Base-by-base conservation (phyloP, 177 flowering plant species). In the Telopea speciosissima region DNA sequence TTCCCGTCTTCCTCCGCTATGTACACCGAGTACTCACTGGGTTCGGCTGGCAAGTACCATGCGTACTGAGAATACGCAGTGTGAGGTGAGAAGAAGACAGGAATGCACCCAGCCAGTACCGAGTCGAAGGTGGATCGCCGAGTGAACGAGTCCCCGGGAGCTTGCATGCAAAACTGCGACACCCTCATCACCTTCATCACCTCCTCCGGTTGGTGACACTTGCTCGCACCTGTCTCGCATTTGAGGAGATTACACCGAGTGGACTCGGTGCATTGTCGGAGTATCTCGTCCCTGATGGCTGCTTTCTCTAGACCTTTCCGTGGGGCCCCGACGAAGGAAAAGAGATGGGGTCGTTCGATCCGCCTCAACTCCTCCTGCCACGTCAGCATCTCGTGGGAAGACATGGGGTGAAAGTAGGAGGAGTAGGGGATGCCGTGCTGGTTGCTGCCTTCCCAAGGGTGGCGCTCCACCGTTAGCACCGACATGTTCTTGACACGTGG, bases 71-170 rank as follows among this genome's bases (percentile, higher is more conserved):
- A 59, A 31, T 85, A 85, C 36, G 89, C 90, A 72, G 89, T 81
- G 79, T 84, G 87, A 2, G 76, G 82, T 31, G 86, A 83, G 73
- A 88, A 86, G 71, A 88, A 88, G 36, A 88, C 90, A 24, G 92
- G 92, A 2, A 88, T 79, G 73, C 92, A 88, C 0, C 92, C 92
- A 0, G 89, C 78, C 0, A 88, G 72, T 1, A 87, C 25, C 33
- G 90, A 70, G 70, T 88, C 90, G 74, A 88, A 88, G 22, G 85
- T 83, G 24, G 92, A 87, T 65, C 92, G 72, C 54, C 90, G 71
- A 4, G 92, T 88, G 80, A 77, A 85, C 17, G 92, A 83, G 76
- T 88, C 92, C 1, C 92, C 92, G 0, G 87, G 83, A 0, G 90
- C 89, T 40, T 88, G 92, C 64, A 85, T 52, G 62, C 92, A 88